Evolutionary conservation across 164 flowering plant genomes (phyloP).

Genomic region (Tetracentron sinense): DNA sequence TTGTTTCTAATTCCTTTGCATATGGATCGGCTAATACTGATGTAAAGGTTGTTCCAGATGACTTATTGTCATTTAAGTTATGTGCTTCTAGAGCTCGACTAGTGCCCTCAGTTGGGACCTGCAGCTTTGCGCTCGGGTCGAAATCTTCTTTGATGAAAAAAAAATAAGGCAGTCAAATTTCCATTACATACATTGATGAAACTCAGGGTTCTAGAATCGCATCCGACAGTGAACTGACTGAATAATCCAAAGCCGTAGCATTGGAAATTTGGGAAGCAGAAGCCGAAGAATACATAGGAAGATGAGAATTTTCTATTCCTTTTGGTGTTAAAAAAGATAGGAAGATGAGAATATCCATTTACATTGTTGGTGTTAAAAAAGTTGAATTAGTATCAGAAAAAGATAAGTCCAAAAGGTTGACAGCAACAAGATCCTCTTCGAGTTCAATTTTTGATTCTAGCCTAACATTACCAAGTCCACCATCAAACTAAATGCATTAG

Average conservation of each 20-base stretch:
- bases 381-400: conserved; percentile 21
- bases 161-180: no score
- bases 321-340: no score
- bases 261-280: conserved; percentile 17
- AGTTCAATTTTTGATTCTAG: conserved; percentile 27
- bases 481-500: conserved; percentile 26
- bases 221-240: conserved; percentile 29
- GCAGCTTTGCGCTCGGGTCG: conserved; percentile 20
- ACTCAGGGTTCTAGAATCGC: conserved; percentile 23
- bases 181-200: no score
- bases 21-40: conserved; percentile 25
- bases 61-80: conserved; percentile 25
- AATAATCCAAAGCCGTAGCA: conserved; percentile 22
- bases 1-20: conserved; percentile 29
- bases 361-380: conserved; percentile 18
- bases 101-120: conserved; percentile 29
- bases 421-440: conserved; percentile 23
- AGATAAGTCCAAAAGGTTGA: conserved; percentile 16
- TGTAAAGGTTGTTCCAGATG: conserved; percentile 27
- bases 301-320: conserved; percentile 21
- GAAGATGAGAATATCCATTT: conserved; percentile 24
- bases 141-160: conserved; percentile 26
- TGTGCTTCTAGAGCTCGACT: conserved; percentile 23
- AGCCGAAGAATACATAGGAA: conserved; percentile 25
- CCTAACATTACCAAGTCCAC: conserved; percentile 14